phyloP scores from a whole-genome alignment of 768 basidiomycete species.

The Tricholoma sp. region DNA sequence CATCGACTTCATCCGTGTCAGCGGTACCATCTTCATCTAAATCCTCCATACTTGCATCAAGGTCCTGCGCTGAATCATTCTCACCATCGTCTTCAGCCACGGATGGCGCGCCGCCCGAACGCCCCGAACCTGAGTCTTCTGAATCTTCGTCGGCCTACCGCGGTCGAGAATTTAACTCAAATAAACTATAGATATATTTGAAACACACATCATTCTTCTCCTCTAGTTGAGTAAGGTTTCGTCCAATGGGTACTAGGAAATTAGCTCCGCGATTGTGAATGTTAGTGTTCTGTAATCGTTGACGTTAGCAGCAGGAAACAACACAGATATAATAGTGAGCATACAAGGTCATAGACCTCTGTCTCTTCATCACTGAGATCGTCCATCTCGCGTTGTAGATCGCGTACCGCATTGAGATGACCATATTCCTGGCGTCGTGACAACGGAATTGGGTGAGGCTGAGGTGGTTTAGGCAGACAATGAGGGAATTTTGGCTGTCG shows the following conservation, averaged over 20 bases:
- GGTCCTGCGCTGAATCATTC: conserved; percentile 43
- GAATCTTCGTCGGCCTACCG: conserved; percentile 44
- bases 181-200: not conserved
- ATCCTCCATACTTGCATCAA: conserved; percentile 64
- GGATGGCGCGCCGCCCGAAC: conserved; percentile 36
- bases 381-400: conserved; percentile 72
- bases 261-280: conserved; percentile 63
- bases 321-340: not conserved
- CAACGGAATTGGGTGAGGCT: conserved; percentile 59
- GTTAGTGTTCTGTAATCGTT: conserved; percentile 39
- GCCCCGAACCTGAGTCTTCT: conserved; percentile 41
- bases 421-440: conserved; percentile 47
- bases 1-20: conserved; percentile 40
- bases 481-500: conserved; percentile 57
- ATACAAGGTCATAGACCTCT: conserved; percentile 72
- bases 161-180: not conserved
- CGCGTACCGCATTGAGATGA: conserved; percentile 57
- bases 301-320: conserved; percentile 4
- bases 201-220: conserved; percentile 75
- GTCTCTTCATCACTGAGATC: conserved; percentile 82
- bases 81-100: conserved; percentile 45
- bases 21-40: conserved; percentile 41
- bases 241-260: conserved; percentile 71
- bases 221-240: conserved; percentile 67
- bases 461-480: conserved; percentile 61